Evolutionary conservation across 78 protist genomes (phyloP).

Genomic region (Bodo saltans): DNA sequence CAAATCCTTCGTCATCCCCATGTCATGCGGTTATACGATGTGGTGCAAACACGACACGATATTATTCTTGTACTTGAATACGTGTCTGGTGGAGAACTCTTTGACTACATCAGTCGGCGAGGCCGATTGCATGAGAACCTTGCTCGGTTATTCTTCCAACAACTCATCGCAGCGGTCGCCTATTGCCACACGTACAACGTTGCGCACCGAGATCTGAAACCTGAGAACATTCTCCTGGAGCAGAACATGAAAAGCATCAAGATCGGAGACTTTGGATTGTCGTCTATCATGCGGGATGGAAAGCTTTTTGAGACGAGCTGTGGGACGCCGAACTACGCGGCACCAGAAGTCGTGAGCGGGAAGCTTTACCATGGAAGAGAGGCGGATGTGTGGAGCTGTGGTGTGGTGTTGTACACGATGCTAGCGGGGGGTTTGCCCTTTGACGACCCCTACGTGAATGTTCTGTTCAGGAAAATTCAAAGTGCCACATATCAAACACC

Average conservation of each 20-base stretch:
- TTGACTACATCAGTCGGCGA: background rate
- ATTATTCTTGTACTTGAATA: constrained; percentile 79
- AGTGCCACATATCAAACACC: background rate
- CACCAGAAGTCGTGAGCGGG: constrained; percentile 26
- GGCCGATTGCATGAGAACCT: constrained; percentile 13
- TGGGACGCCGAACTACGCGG: constrained; percentile 40
- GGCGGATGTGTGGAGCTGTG: constrained; percentile 67
- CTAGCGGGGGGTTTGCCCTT: constrained; percentile 31
- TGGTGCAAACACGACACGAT: constrained; percentile 69
- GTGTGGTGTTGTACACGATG: constrained; percentile 55
- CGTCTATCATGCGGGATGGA: background rate
- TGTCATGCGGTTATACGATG: constrained; percentile 82
- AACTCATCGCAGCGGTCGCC: constrained; percentile 22
- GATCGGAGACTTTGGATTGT: constrained; percentile 45
- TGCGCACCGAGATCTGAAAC: constrained; percentile 45
- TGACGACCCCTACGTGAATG: background rate
- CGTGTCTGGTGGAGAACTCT: background rate
- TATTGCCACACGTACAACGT: constrained; percentile 35
- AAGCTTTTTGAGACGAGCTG: background rate
- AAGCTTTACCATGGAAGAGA: constrained; percentile 45
- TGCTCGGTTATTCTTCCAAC: constrained; percentile 28
- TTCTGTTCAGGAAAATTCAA: constrained; percentile 3
- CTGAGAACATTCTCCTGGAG: constrained; percentile 30
- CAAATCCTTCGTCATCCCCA: constrained; percentile 81
- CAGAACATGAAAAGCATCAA: background rate